Base-by-base conservation (phyloP, 1,139 yeast species). In the Kazachstania sp. region DNA sequence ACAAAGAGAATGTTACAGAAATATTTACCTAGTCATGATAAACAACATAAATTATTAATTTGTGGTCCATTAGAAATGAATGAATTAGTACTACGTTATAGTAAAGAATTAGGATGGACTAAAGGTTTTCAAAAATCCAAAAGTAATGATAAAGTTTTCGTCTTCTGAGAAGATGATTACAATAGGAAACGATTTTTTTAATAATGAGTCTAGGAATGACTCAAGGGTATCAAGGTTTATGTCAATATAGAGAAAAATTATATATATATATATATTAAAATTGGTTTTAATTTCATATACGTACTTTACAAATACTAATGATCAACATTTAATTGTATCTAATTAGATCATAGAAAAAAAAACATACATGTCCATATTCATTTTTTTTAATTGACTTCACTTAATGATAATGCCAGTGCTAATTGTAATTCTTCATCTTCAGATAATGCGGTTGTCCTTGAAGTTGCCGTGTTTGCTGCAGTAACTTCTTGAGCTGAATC, bases 21-120 rank as follows among this genome's bases (percentile, higher is more conserved):
- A 51, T 71, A 77, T 57, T 74, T 86, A 60, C 95, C 95, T 43
- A 71, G 75, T 6, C 37, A 37, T 26, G 39, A 45, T 29, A 47
- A 43, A 13, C 49, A 74, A 18, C 72, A 76, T 51, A 75, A 78
- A 54, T 69, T 84, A 40, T 72, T 83, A 51, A 72, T 83, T 39
- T 83, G 90, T 67, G 94, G 94, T 9, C 90, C 90, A 26, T 79
- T 80, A 49, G 81, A 73, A 39, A 78, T 84, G 85, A 81, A 79
- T 59, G 72, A 72, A 51, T 59, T 66, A 40, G 69, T 81, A 50
- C 64, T 77, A 18, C 71, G 70, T 35, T 68, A 71, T 45, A 71
- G 85, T 28, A 68, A 70, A 43, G 78, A 77, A 44, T 64, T 81
- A 47, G 88, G 90, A 1, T 84, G 86, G 81, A 74, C 71, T 16